Base-by-base conservation (phyloP, 345 rosid genomes). In the Brassica rapa region DNA sequence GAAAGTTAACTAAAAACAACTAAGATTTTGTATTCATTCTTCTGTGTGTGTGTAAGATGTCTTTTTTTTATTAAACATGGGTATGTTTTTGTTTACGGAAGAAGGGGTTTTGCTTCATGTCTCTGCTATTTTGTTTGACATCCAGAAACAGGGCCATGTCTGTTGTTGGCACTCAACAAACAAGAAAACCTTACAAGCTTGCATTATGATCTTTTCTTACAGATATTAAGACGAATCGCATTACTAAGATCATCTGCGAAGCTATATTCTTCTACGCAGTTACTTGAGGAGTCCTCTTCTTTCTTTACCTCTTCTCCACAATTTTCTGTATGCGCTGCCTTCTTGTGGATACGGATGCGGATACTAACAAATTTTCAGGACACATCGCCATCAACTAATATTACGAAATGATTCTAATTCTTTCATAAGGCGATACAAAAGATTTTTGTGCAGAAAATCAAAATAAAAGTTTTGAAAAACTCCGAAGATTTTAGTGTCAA, bases 291-390 rank as follows among this genome's bases (percentile, higher is more conserved):
- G 72, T 74, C 71, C 88, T 86, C 79, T 83, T 88, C 84, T 79
- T 86, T 89, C 66, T 74, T 87, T 2, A 27, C 51, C 59, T 88
- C 86, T 62, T 74, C 71, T 23, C 83, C 75, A 27, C 77, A 85
- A 55, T 77, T 84, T 66, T 93, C 96, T 7, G 27, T 3, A 25
- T 25, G 27, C 27, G 27, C 3, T 25, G 86, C 90, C 39, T 33
- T 33, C 39, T 33, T 33, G 8, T 33, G 27, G 27, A 3, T 25
- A 25, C 27, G 27, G 27, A 74, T 90, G 89, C 85, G 89, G 89
- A 82, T 91, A 88, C 63, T 93, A 97, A 72, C 99, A 89, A 81
- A 91, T 83, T 85, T 78, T 8, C 41, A 35, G 41, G 9, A 35
- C 3, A 35, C 8, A 35, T 30, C 33, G 4, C 33, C 33, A 30